Base-by-base conservation (phyloP, 768 basidiomycete genomes). In the Cyathus striatus region DNA sequence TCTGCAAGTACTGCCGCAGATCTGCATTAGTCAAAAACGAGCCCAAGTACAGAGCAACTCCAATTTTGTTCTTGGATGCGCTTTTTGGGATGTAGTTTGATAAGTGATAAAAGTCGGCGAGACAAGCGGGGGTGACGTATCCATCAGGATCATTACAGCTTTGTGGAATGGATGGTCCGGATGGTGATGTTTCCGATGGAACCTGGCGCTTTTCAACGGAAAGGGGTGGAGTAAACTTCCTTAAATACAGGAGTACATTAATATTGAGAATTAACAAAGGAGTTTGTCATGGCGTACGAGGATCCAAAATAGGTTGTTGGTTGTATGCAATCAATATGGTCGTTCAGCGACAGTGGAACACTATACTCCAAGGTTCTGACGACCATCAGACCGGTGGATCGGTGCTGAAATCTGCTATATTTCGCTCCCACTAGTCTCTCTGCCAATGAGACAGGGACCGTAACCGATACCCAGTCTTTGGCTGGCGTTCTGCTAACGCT, bases 281-380 rank as follows among this genome's bases (percentile, higher is more conserved):
- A 7, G 35, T 42, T 24, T 7, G 24, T 17, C 23, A 30, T 10
- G 7, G 20, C 35, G 10, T 20, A 34, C 41, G 41, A 20, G 27
- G 27, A 42, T 13, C 27, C 24, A 47, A 71, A 71, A 43, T 59
- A 60, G 14, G 69, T 71, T 21, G 45, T 46, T 23, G 74, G 73
- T 9, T 69, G 59, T 30, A 75, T 56, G 20, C 65, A 42, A 7
- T 60, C 41, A 44, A 77, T 49, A 24, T 72, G 63, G 1, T 43
- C 46, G 18, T 66, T 63, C 33, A 68, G 45, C 1, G 46, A 44
- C 30, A 47, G 41, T 6, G 58, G 68, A 1, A 70, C 58, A 36
- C 35, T 36, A 18, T 36, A 36, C 20, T 36, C 35, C 10, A 36
- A 18, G 20, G 10, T 36, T 10, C 35, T 9, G 17, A 36, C 35